Evolutionary conservation across 352 stramenopile species (phyloP), one percentile per base, ranked within the genome.

Genomic region (Phytophthora niederhauseri): DNA sequence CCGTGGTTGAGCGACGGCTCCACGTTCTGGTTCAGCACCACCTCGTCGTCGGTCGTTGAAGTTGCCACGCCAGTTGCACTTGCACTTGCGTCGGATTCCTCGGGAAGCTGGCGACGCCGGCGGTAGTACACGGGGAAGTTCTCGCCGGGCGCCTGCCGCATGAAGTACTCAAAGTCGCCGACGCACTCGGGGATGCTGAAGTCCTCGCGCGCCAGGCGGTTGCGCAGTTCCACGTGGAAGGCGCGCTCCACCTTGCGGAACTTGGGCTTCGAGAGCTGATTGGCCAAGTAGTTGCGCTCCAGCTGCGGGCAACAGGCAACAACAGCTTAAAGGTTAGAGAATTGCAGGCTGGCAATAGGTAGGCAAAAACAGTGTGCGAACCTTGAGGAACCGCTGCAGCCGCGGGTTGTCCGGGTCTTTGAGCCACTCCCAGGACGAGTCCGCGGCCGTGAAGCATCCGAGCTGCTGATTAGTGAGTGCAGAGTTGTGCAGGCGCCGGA

Each of bases 41-140:
- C 69, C 75, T 93, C 68, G 52, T 91, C 78, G 7, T 41, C 78
- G 7, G 43, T 30, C 14, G 30, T 63, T 66, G 60, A 65, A 57
- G 48, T 61, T 56, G 46, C 50, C 22, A 31, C 34, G 11, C 11
- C 4, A 41, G 34, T 41, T 41, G 34, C 34, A 41, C 11, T 41
- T 17, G 34, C 34, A 41, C 11, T 59, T 56, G 62, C 52, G 15
- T n/a, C 38, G 38, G 65, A 56, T 28, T 62, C 41, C 38, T 48
- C 11, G 20, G 34, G 17, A 41, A 54, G 17, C 22, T 34, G 49
- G 52, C 70, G 60, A n/a, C 77, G 73, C 19, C 75, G 76, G 14
- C 88, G 88, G 57, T 87, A 94, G 65, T 94, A 96, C 26, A 93
- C 83, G 0, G 84, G 86, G 52, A 89, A 96, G 63, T 96, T 96